Evolutionary conservation across 768 basidiomycete species (phyloP).

Genomic region (Termitomyces titanicus): DNA sequence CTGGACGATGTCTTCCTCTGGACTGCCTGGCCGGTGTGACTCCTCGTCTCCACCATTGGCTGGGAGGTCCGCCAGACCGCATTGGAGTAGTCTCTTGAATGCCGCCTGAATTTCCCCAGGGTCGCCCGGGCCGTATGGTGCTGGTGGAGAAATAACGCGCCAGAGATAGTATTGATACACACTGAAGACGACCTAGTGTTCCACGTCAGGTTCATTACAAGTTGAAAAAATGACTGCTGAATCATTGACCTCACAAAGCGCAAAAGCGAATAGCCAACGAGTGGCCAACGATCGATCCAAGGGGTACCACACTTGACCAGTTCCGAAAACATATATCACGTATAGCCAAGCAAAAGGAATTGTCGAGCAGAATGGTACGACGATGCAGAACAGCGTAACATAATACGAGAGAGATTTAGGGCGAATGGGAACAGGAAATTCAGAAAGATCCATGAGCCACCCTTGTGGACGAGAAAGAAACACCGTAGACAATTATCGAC

Average conservation of each 20-base stretch:
- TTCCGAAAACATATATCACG: slow-evolving; percentile 45
- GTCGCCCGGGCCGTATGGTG: slow-evolving; percentile 42
- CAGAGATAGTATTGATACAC: slow-evolving; percentile 56
- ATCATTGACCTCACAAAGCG: slow-evolving; percentile 54
- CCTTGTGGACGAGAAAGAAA: background rate
- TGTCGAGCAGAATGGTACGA: slow-evolving; percentile 63
- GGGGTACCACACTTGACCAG: slow-evolving; percentile 34
- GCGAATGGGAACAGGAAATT: slow-evolving; percentile 32
- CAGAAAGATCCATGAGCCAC: slow-evolving; percentile 30
- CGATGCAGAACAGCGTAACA: slow-evolving; percentile 48
- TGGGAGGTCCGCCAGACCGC: slow-evolving; percentile 57
- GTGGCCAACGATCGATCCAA: slow-evolving; percentile 33
- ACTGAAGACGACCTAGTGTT: slow-evolving; percentile 61
- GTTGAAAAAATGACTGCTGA: background rate
- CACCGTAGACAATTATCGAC: background rate
- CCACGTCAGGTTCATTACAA: background rate
- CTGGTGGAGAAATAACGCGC: slow-evolving; percentile 41
- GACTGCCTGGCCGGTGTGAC: slow-evolving; percentile 54
- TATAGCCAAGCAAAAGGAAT: slow-evolving; percentile 66
- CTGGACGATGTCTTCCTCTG: slow-evolving; percentile 52
- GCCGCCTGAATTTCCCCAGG: slow-evolving; percentile 53
- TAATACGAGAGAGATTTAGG: slow-evolving; percentile 52
- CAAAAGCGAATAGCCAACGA: slow-evolving; percentile 39
- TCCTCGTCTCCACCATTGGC: slow-evolving; percentile 54
- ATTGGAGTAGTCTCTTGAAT: slow-evolving; percentile 59